phyloP scores from a whole-genome alignment of 257 asterid genomes.

The Solanum virginianum region DNA sequence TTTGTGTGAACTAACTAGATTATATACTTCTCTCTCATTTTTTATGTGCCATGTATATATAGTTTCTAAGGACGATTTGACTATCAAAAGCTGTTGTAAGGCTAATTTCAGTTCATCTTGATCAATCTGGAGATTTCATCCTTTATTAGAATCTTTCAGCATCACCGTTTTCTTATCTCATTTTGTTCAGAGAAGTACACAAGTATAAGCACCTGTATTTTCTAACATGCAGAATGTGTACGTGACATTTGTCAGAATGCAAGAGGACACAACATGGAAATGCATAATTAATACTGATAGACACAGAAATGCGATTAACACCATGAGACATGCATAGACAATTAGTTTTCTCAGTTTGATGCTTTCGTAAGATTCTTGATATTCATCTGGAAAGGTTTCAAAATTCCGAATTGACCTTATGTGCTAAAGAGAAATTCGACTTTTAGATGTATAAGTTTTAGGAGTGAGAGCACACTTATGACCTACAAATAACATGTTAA shows the following conservation, averaged over 20 bases:
- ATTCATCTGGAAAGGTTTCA: background rate
- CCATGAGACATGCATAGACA: background rate
- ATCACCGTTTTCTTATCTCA: background rate
- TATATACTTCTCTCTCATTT: background rate
- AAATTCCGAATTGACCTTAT: background rate
- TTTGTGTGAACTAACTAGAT: background rate
- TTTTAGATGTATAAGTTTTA: background rate
- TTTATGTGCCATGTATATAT: background rate
- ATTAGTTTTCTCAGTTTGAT: background rate
- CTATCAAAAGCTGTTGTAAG: background rate
- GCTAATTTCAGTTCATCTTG: background rate
- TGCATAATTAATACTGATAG: background rate
- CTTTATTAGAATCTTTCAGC: background rate
- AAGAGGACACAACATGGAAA: background rate
- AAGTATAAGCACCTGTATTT: background rate
- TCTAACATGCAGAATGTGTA: background rate
- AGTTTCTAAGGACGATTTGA: background rate
- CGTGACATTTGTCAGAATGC: background rate
- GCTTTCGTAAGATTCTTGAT: background rate
- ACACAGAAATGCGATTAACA: background rate
- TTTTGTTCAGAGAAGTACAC: background rate
- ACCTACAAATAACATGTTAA: background rate
- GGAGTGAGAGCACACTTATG: background rate
- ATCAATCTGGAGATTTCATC: background rate
- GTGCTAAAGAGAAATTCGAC: background rate